A percentile compares a stretch with the other conserved stretches of the same genome.
Conservation (phyloP, 2,329 filamentous ascomycete genomes). For the Botrytis paeoniae region DNA sequence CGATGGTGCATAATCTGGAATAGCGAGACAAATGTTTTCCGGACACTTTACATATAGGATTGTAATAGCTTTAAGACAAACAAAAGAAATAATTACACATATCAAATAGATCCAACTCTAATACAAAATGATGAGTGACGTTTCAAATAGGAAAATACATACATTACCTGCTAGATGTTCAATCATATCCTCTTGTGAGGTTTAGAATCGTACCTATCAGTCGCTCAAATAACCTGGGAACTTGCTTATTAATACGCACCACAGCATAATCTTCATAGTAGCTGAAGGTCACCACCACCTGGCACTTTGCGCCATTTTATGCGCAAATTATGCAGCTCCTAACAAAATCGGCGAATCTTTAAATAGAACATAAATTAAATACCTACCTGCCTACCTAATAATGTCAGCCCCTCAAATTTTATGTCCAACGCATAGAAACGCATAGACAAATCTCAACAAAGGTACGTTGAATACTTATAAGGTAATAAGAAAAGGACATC, state of each 20-base stretch:
- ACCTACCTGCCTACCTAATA: background rate
- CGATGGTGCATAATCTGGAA: background rate
- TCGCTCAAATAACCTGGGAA: background rate
- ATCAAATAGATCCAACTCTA: background rate
- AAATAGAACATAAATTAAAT: conserved; percentile 3
- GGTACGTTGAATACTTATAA: conserved; percentile 15
- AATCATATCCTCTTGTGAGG: background rate
- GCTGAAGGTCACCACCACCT: background rate
- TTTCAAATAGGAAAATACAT: background rate
- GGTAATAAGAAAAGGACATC: background rate
- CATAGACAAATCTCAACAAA: conserved; percentile 7
- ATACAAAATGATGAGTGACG: background rate
- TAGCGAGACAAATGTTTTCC: background rate
- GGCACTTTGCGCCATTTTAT: conserved; percentile 6
- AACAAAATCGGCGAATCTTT: background rate
- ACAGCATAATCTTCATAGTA: background rate
- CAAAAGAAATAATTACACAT: background rate
- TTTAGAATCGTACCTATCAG: background rate
- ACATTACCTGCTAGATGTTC: background rate
- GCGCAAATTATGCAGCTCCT: conserved; percentile 8
- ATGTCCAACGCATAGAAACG: conserved; percentile 20
- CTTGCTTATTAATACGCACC: background rate
- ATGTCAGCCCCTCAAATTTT: conserved; percentile 7
- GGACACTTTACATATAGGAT: background rate
- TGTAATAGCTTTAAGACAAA: background rate